These are phyloP conservation scores for Fonsecaea pedrosoi DNA, from an alignment of 2,329 filamentous ascomycete genomes.

Conservation along the genomic window DNA sequence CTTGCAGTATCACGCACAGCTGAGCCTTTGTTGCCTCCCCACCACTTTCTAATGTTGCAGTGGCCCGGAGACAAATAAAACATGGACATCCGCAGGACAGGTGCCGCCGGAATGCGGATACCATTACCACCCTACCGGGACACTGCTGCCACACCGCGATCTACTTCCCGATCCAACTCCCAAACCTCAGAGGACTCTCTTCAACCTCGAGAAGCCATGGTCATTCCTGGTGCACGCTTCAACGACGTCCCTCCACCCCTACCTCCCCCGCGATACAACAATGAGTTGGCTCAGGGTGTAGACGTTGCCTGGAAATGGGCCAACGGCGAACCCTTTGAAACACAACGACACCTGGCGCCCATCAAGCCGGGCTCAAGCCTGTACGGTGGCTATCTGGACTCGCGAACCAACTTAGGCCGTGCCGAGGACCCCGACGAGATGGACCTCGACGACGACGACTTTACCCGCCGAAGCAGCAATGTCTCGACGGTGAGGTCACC, in stretches of 20 bases:
- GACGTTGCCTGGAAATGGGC: slow-evolving; percentile 70
- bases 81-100: slow-evolving; percentile 36
- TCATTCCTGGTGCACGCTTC: slow-evolving; percentile 64
- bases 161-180: slow-evolving; percentile 47
- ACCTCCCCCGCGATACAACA: slow-evolving; percentile 67
- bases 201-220: slow-evolving; percentile 62
- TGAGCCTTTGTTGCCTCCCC: slow-evolving; percentile 21
- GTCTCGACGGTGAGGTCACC: slow-evolving; percentile 41
- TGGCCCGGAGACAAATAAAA: slow-evolving; percentile 21
- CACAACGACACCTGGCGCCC: slow-evolving; percentile 46
- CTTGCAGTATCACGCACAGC: slow-evolving; percentile 11
- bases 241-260: slow-evolving; percentile 65
- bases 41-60: slow-evolving; percentile 34
- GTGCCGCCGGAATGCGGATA: slow-evolving; percentile 29
- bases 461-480: slow-evolving; percentile 45
- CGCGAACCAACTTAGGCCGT: slow-evolving; percentile 39
- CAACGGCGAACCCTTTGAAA: slow-evolving; percentile 59
- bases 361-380: slow-evolving; percentile 60
- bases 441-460: slow-evolving; percentile 47
- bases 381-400: slow-evolving; percentile 52
- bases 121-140: slow-evolving; percentile 28
- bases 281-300: slow-evolving; percentile 62
- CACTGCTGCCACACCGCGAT: slow-evolving; percentile 24
- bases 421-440: slow-evolving; percentile 47
- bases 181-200: slow-evolving; percentile 52